These are phyloP conservation scores for Vitellaria paradoxa DNA, from an alignment of 179 eudicot species.

Conservation along the genomic window DNA sequence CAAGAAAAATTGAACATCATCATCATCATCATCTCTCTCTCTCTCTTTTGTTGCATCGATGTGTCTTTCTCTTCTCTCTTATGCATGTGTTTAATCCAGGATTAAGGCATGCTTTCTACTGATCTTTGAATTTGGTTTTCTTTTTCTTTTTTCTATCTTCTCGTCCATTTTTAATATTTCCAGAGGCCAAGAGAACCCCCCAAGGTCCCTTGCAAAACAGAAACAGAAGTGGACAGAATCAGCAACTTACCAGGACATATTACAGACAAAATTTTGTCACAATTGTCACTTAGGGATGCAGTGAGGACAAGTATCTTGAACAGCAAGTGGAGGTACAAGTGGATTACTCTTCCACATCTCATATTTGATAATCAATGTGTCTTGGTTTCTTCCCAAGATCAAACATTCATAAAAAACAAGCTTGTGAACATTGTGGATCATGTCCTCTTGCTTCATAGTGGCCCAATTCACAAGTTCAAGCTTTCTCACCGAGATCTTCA, in stretches of 20 bases:
- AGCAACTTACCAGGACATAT: slow-evolving; percentile 84
- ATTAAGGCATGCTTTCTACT: not conserved
- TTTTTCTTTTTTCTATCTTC: not conserved
- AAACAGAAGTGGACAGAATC: slow-evolving; percentile 43
- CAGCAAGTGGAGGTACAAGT: slow-evolving; percentile 88
- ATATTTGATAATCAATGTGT: slow-evolving; percentile 75
- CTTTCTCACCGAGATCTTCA: slow-evolving; percentile 71
- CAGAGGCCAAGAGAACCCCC: slow-evolving; percentile 52
- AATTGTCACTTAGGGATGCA: slow-evolving; percentile 79
- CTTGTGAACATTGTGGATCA: slow-evolving; percentile 68
- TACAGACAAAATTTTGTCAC: slow-evolving; percentile 60
- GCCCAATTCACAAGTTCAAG: slow-evolving; percentile 84
- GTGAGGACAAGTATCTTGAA: slow-evolving; percentile 77
- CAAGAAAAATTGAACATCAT: not conserved
- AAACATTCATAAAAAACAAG: slow-evolving; percentile 39
- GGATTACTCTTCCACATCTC: slow-evolving; percentile 77
- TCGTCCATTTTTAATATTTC: not conserved
- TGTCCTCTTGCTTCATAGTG: slow-evolving; percentile 78
- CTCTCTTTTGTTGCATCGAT: not conserved
- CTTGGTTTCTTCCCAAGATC: slow-evolving; percentile 47
- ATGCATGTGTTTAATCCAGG: not conserved
- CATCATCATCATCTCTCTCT: not conserved
- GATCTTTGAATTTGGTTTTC: not conserved
- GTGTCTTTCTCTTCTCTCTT: not conserved
- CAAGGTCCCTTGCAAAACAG: slow-evolving; percentile 33